A percentile compares a stretch with the other conserved stretches of the same genome.
Conservation (phyloP, 176 grass and related monocot genomes). For the Alopecurus myosuroides region DNA sequence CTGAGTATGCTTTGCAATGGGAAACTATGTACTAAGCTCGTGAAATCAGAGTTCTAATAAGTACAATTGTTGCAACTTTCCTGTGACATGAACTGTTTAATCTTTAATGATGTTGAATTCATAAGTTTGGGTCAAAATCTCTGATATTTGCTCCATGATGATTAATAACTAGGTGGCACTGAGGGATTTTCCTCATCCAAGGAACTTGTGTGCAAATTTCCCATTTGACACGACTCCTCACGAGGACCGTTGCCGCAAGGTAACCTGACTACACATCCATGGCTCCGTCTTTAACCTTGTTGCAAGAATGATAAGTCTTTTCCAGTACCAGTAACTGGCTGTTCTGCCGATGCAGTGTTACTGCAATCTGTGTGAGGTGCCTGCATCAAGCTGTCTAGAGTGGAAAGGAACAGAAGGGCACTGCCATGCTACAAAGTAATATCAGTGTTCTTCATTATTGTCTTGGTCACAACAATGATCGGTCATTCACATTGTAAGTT, state of each 20-base stretch:
- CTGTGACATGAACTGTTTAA: background rate
- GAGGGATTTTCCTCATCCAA: constrained; percentile 59
- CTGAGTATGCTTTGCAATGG: background rate
- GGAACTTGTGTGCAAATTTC: constrained; percentile 55
- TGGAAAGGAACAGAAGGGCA: constrained; percentile 34
- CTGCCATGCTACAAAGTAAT: constrained; percentile 21
- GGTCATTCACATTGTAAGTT: background rate
- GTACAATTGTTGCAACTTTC: background rate
- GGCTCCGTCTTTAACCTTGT: background rate
- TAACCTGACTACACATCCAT: background rate
- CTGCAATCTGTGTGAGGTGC: constrained; percentile 36
- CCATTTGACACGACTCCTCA: constrained; percentile 44
- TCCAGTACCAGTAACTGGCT: background rate
- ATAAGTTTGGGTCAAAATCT: background rate
- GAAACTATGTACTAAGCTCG: background rate
- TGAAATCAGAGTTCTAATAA: background rate
- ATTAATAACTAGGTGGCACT: constrained; percentile 48
- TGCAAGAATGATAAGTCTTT: background rate
- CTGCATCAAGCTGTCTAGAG: constrained; percentile 33
- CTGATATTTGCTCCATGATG: background rate
- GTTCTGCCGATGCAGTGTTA: constrained; percentile 46
- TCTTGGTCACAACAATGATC: background rate
- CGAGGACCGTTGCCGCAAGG: constrained; percentile 40
- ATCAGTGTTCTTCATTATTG: background rate
- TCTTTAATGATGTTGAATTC: background rate